Evolutionary conservation across 805 yeast species (phyloP), one percentile per base, ranked within the genome.

Genomic region (Myxozyma neotropica): DNA sequence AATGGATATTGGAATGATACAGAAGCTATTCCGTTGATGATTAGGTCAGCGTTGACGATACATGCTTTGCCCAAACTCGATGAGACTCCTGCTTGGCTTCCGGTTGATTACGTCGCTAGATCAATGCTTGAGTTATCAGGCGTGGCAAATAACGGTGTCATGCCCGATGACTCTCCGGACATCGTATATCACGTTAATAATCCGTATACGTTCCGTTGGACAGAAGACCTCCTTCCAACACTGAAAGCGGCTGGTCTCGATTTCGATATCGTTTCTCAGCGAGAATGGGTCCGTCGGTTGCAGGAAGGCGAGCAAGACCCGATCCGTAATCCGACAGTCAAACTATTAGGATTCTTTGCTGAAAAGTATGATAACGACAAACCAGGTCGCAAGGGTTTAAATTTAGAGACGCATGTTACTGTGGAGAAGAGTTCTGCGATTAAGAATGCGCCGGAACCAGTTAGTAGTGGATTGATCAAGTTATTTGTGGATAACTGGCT

Each of bases 1-100:
- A 38, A 60, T 24, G 64, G 64, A 15, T 33, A 35, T 12, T 60
- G 64, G 64, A 60, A 60, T 39, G 62, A 53, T 23, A 45, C 61
- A 8, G 64, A 60, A 27, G 64, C 64, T 21, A 57, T 57, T 10
- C 63, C 64, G 27, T 46, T 60, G 23, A 57, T 60, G 59, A 45
- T 60, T 31, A 53, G 56, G n/a, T 48, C 57, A 12, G 64, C 62
- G 4, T 7, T 54, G n/a, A 46, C 59, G 3, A 4, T 60, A 27
- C 46, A 40, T 12, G 64, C 64, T 13, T 23, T 60, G 36, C 64
- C 64, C 5, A 45, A 51, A 12, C 46, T 60, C 7, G 55, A 57
- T 19, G 64, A 60, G 40, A 53, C 52, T 3, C 58, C 55, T 3
- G 29, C 50, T 3, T 60, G 64, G 64, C 24, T 58, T 19, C 64